A percentile compares a stretch with the other conserved stretches of the same genome.
These are phyloP conservation scores for Ceratopteris richardii DNA, from an alignment of 75 land plant species.

Conservation along the genomic window DNA sequence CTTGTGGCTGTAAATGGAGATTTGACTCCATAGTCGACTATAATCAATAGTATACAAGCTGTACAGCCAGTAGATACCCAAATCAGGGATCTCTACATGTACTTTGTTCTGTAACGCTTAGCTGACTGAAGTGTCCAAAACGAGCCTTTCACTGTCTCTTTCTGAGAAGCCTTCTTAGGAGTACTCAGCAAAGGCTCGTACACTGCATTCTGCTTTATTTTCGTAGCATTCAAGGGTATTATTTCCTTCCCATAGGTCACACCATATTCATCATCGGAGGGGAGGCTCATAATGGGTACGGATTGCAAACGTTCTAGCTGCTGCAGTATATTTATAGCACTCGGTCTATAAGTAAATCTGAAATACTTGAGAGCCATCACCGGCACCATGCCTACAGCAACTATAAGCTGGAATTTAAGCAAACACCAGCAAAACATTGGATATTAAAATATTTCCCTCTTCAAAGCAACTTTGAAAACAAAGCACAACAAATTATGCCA, in stretches of 20 bases:
- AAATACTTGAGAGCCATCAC: constrained; percentile 76
- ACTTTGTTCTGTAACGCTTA: background rate
- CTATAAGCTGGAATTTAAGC: constrained; percentile 58
- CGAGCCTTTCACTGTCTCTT: background rate
- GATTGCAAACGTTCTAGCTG: constrained; percentile 59
- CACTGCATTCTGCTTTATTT: background rate
- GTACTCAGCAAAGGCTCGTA: background rate
- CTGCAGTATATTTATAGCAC: constrained; percentile 84
- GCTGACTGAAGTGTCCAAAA: background rate
- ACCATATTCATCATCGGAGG: background rate
- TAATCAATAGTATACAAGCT: too few relatives aligned
- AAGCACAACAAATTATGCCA: too few relatives aligned
- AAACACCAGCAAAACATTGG: background rate
- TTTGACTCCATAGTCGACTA: too few relatives aligned
- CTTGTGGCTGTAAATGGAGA: too few relatives aligned
- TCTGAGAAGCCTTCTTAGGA: background rate
- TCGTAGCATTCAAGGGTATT: background rate
- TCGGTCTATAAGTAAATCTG: constrained; percentile 75
- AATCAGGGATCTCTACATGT: background rate
- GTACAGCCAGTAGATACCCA: too few relatives aligned
- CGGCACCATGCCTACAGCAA: constrained; percentile 82
- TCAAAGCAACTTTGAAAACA: too few relatives aligned
- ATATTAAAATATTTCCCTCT: too few relatives aligned
- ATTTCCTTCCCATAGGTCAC: background rate
- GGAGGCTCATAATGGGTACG: background rate